Percentiles rank a stretch among this genome's conserved stretches.
phyloP scores from a whole-genome alignment of 2,329 filamentous ascomycete genomes.

The Periglandula ipomoeae region DNA sequence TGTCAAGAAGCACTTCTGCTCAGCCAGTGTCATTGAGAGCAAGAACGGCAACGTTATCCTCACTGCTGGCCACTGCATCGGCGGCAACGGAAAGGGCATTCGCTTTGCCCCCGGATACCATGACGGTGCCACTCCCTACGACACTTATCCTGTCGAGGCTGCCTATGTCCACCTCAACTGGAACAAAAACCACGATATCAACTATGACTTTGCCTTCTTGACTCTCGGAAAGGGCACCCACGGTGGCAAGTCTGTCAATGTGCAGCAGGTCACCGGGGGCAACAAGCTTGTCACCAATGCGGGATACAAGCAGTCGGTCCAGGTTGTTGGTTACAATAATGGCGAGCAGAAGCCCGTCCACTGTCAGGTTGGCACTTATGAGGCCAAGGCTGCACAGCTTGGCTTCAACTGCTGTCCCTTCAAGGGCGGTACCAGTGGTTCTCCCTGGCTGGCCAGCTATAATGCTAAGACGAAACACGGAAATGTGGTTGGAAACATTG shows the following conservation, averaged over 20 bases:
- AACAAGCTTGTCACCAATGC: conserved; percentile 5
- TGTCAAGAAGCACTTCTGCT: conserved; percentile 1
- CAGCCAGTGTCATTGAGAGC: conserved; percentile 6
- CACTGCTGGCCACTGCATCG: conserved; percentile 6
- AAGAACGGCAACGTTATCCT: conserved; percentile 4
- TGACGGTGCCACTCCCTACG: conserved; percentile 3
- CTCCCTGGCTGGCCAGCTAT: conserved; percentile 5
- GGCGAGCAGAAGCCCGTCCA: conserved; percentile 2
- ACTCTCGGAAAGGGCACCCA: conserved; percentile 5
- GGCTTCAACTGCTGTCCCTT: conserved; percentile 5
- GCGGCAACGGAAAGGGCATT: neutral
- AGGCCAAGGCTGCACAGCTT: conserved; percentile 5
- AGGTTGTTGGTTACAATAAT: conserved; percentile 1
- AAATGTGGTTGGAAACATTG: conserved; percentile 5
- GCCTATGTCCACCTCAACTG: conserved; percentile 3
- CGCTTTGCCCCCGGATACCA: conserved; percentile 6
- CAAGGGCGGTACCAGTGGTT: conserved; percentile 5
- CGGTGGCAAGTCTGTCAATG: conserved; percentile 3
- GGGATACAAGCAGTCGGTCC: conserved; percentile 2
- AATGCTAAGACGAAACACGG: conserved; percentile 1
- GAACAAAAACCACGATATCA: conserved; percentile 5
- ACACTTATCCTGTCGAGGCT: conserved; percentile 4
- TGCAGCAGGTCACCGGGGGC: conserved; percentile 4
- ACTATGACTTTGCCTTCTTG: conserved; percentile 6
- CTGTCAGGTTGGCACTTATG: neutral